These are phyloP conservation scores for Citrullus mucosospermus DNA, from an alignment of 306 rosid genomes.

Conservation along the genomic window DNA sequence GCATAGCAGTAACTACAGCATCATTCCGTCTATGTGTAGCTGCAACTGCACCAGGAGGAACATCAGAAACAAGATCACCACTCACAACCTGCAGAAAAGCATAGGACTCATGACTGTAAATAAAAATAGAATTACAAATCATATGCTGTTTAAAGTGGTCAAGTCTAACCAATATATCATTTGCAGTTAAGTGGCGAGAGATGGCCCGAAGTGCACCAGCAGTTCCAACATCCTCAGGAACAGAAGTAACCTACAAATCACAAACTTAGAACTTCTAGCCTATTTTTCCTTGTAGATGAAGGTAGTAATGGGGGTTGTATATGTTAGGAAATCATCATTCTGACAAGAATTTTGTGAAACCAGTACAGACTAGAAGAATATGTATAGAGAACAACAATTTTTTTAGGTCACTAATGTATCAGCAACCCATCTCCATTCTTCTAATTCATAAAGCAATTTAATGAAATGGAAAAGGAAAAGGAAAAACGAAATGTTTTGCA, in stretches of 20 bases:
- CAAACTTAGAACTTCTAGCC: neutral
- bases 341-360: neutral
- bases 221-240: conserved; percentile 94
- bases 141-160: neutral
- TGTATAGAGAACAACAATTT: neutral
- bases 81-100: conserved; percentile 70
- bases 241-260: conserved; percentile 69
- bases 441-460: neutral
- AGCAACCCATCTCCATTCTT: neutral
- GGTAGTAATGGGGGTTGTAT: neutral
- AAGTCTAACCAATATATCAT: conserved; percentile 63
- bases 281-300: neutral
- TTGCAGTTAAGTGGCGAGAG: conserved; percentile 64
- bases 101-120: conserved; percentile 11
- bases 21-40: conserved; percentile 93
- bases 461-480: neutral
- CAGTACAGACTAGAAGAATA: neutral
- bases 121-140: neutral
- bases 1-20: conserved; percentile 91
- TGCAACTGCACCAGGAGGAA: conserved; percentile 88
- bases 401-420: neutral
- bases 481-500: neutral
- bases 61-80: conserved; percentile 96
- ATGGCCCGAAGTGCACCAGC: conserved; percentile 92
- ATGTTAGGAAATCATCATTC: neutral